Evolutionary conservation across 495 filamentous ascomycete species (phyloP).

Genomic region (Aspergillus indologenus): DNA sequence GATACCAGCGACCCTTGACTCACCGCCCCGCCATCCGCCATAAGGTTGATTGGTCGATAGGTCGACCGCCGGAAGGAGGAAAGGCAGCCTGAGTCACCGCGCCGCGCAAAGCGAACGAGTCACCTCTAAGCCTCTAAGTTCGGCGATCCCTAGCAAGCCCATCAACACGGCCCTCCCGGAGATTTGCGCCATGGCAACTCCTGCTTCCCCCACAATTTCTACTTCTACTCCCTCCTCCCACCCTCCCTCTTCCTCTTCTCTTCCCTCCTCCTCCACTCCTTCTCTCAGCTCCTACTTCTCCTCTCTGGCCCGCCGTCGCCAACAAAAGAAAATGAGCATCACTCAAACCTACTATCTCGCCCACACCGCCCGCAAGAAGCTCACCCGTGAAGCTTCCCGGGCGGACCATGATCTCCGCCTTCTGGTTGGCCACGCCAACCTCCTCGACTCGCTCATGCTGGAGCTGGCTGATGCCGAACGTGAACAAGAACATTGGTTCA

Average conservation of each 20-base stretch:
- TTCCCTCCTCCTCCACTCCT: constrained; percentile 7
- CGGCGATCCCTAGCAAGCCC: constrained; percentile 25
- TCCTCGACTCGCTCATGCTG: constrained; percentile 93
- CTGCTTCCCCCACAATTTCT: constrained; percentile 22
- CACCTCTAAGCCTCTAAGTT: constrained; percentile 14
- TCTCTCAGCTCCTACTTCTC: constrained; percentile 35
- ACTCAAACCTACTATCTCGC: constrained; percentile 98
- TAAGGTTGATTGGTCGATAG: constrained; percentile 26
- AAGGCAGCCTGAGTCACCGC: constrained; percentile 33
- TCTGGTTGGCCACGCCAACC: constrained; percentile 95
- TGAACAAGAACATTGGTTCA: constrained; percentile 98
- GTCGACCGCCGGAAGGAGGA: constrained; percentile 16
- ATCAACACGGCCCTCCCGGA: constrained; percentile 18
- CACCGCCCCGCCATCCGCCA: constrained; percentile 26
- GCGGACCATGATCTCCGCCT: constrained; percentile 91
- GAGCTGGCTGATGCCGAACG: constrained; percentile 91
- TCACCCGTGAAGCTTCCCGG: constrained; percentile 82
- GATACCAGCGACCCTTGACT: constrained; percentile 9
- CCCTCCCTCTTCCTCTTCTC: constrained; percentile 13
- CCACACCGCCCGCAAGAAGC: constrained; percentile 93
- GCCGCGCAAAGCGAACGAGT: constrained; percentile 27
- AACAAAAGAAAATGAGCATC: constrained; percentile 85
- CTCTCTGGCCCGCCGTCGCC: constrained; percentile 36
- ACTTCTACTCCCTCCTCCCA: constrained; percentile 19
- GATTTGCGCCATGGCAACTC: constrained; percentile 25